Conservation (phyloP, 2,329 filamentous ascomycete genomes). For the Colletotrichum liriopes region DNA sequence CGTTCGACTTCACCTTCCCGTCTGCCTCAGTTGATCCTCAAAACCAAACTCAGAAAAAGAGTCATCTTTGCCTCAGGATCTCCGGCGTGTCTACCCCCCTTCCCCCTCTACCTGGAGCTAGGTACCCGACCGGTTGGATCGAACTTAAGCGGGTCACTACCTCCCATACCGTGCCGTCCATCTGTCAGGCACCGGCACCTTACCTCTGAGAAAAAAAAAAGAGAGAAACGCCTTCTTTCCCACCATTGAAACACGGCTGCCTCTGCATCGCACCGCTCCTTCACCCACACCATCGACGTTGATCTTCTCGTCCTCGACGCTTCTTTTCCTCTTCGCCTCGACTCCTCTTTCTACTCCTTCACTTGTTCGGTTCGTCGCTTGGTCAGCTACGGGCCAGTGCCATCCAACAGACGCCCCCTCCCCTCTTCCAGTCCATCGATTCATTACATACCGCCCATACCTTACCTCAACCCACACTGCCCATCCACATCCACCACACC, state of each 20-base stretch:
- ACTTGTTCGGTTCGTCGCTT: slow-evolving; percentile 1
- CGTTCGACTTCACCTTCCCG: slow-evolving; percentile 27
- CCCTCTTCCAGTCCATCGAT: slow-evolving; percentile 26
- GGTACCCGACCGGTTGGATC: slow-evolving; percentile 35
- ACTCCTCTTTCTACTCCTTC: not conserved
- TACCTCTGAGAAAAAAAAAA: slow-evolving; percentile 41
- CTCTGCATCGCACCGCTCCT: slow-evolving; percentile 32
- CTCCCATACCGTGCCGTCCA: slow-evolving; percentile 13
- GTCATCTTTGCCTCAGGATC: slow-evolving; percentile 31
- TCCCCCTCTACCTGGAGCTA: slow-evolving; percentile 23
- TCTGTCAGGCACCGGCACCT: slow-evolving; percentile 28
- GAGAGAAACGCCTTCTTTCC: slow-evolving; percentile 44
- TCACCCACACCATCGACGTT: slow-evolving; percentile 22
- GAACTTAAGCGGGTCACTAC: slow-evolving; percentile 40
- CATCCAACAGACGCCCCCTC: slow-evolving; percentile 17
- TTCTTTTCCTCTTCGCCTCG: slow-evolving; percentile 15
- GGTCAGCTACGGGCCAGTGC: slow-evolving; percentile 29
- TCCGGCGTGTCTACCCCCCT: slow-evolving; percentile 9
- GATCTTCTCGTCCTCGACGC: slow-evolving; percentile 18
- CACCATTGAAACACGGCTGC: slow-evolving; percentile 39
- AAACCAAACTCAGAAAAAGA: not conserved
- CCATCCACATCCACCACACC: slow-evolving; percentile 36
- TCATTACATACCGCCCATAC: slow-evolving; percentile 23
- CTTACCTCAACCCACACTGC: slow-evolving; percentile 39
- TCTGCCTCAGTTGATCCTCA: slow-evolving; percentile 37